These are phyloP conservation scores for Eucalyptus decipiens DNA, from an alignment of 345 rosid genomes.

Conservation along the genomic window DNA sequence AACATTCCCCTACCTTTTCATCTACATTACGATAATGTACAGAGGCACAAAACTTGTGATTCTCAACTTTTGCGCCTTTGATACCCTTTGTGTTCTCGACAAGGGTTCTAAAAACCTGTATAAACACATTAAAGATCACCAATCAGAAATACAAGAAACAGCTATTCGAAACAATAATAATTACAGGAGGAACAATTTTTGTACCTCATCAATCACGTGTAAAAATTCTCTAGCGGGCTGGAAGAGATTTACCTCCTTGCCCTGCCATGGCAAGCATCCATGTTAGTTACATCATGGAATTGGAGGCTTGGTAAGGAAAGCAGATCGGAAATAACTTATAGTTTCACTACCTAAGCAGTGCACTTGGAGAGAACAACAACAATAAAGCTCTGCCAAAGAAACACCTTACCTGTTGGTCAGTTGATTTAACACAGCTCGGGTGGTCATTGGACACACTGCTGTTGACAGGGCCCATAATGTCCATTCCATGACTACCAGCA, in stretches of 20 bases:
- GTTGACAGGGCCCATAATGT: conserved; percentile 62
- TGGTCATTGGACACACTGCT: conserved; percentile 25
- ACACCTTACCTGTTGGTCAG: conserved; percentile 50
- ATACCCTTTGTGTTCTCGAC: conserved; percentile 58
- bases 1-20: conserved; percentile 43
- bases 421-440: conserved; percentile 37
- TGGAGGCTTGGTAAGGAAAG: not conserved
- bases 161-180: not conserved
- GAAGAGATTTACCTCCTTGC: conserved; percentile 68
- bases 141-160: not conserved
- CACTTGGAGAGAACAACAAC: not conserved
- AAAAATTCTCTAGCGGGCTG: conserved; percentile 92
- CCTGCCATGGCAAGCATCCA: conserved; percentile 19
- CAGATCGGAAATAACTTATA: not conserved
- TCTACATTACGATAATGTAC: conserved; percentile 99
- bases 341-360: not conserved
- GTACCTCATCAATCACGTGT: conserved; percentile 69
- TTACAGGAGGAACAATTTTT: not conserved
- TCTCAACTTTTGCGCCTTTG: conserved; percentile 80
- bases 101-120: conserved; percentile 78
- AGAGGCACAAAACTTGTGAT: conserved; percentile 92
- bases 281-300: not conserved
- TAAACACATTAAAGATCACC: not conserved
- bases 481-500: conserved; percentile 99
- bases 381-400: not conserved